Evolutionary conservation across 176 grass and related monocot genomes (phyloP), one percentile per base, ranked within the genome.

Genomic region (Metroxylon sagu): DNA sequence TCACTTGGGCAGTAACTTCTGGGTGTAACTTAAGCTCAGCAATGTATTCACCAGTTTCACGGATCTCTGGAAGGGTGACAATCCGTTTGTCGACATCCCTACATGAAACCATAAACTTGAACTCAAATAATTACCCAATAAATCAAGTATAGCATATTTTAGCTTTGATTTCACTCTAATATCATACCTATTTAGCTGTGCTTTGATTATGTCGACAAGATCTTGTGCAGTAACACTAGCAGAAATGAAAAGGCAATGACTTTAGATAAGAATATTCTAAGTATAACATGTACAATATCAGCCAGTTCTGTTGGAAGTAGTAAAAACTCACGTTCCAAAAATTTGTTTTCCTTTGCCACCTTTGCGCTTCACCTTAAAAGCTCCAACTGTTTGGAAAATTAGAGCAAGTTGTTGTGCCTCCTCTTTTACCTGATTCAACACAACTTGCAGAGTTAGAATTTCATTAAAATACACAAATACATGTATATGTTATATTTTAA

Each of bases 291-390:
- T 43, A 43, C 35, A 43, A 43, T 1, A 12, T 43, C 2, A 43
- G 35, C 5, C 35, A 43, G 35, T 43, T 43, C 35, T 3, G 50
- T 65, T 53, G 53, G 23, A 50, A 25, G 26, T 15, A 53, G 18
- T 65, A 48, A 16, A 16, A 79, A 76, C 80, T 95, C 74, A 76
- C 92, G 80, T 97, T 43, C 92, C 92, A 43, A 84, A 85, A 25
- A 97, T 96, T 48, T 84, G 83, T 29, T 97, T 97, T 62, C 84
- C 83, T 78, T 88, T 86, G 58, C 77, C 76, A 52, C 87, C 77
- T 82, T 97, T 97, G 21, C 92, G 86, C 26, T 74, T 75, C 52
- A 97, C 73, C 78, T 97, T 97, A 74, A 97, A 97, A 19, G 87
- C 78, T 19, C 92, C 87, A 3, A 97, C 80, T 5, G 92, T 82